Evolutionary conservation across 768 basidiomycete species (phyloP), one percentile per base, ranked within the genome.

Genomic region (Leccinum variicolor): DNA sequence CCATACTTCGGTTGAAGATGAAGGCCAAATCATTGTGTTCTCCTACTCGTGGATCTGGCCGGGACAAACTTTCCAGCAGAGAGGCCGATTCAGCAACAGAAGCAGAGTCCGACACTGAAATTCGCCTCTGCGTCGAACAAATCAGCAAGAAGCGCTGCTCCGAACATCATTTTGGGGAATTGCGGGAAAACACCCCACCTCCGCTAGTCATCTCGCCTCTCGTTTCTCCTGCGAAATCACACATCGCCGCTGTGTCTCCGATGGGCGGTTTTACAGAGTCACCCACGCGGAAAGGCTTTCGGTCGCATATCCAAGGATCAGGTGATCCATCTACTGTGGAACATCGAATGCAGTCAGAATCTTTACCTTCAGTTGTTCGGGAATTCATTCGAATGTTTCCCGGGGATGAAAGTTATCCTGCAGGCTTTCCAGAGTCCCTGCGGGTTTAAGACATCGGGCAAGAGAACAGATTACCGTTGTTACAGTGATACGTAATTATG

Each of bases 371-470:
- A 2, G 69, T 55, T 17, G 73, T 67, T 56, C 67, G 62, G 46
- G 67, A 74, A 3, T 73, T 73, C 46, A 48, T 73, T 46, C 53
- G 58, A 17, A 74, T 74, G 72, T 73, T 73, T 28, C 52, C 67
- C 23, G 73, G 66, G 21, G 70, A 73, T 31, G 72, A 70, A 45
- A 73, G 72, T 28, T 73, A 74, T 43, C 72, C 72, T 43, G 57
- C 67, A 36, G 66, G 74, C 58, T 73, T 73, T 59, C 72, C 72
- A 23, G 66, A 67, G 41, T 73, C 72, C 28, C 48, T 73, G 26
- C 69, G 64, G 56, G 52, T 56, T 53, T 57, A 56, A 46, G 26
- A 28, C 23, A 41, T 47, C 21, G 45, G 29, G 19, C 45, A 46
- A 50, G 50, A 48, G 50, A 52, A 55, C 43, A 47, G 8, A 41